Conservation (phyloP, 352 stramenopile species). For the Blastocystis sp. region DNA sequence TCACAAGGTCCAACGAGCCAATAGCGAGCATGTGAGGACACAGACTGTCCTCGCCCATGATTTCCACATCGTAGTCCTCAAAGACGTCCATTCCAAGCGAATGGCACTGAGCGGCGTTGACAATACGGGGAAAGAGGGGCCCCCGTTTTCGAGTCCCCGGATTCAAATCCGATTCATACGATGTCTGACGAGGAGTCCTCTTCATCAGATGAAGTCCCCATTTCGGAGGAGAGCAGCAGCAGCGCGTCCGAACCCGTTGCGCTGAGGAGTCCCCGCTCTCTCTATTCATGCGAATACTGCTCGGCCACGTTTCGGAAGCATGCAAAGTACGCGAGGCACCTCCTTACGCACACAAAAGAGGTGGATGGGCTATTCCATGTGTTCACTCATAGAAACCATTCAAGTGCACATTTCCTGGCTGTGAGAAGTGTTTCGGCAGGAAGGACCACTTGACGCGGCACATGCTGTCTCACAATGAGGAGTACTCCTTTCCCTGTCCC, state of each 20-base stretch:
- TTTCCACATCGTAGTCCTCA: background rate
- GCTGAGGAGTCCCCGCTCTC: background rate
- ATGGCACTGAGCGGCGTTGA: too few relatives aligned
- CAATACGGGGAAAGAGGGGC: too few relatives aligned
- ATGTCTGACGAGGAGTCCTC: conserved; percentile 11
- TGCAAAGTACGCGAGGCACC: conserved; percentile 40
- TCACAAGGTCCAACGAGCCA: background rate
- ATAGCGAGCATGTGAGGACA: background rate
- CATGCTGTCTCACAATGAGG: conserved; percentile 35
- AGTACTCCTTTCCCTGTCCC: conserved; percentile 34
- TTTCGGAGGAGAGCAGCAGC: background rate
- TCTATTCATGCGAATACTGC: conserved; percentile 35
- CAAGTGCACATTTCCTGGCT: conserved; percentile 50
- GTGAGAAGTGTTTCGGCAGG: conserved; percentile 43
- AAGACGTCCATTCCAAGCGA: background rate
- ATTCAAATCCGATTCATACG: background rate
- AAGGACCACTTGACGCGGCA: conserved; percentile 52
- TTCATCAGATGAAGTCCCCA: background rate
- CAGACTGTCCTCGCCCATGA: background rate
- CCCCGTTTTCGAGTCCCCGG: too few relatives aligned
- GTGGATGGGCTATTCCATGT: background rate
- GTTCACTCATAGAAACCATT: conserved; percentile 43
- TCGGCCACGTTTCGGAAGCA: conserved; percentile 22
- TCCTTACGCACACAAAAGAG: conserved; percentile 59
- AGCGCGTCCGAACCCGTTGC: conserved; percentile 1